These are phyloP conservation scores for Dipteronia dyeriana DNA, from an alignment of 345 rosid genomes.

Conservation along the genomic window DNA sequence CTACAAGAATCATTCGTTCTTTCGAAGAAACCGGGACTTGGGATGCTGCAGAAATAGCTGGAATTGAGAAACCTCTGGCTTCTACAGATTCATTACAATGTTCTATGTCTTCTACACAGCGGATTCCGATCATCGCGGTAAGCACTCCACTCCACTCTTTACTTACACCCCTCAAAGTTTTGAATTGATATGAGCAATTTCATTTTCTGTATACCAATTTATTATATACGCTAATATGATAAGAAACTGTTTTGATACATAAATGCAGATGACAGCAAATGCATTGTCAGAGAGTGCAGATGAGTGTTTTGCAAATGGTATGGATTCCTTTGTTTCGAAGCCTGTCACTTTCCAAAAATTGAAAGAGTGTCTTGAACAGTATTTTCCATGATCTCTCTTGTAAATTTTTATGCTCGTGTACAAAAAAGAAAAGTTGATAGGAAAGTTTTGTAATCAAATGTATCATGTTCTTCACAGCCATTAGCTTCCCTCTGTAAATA, in stretches of 20 bases:
- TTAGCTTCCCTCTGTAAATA: slow-evolving; percentile 32
- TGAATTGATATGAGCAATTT: background rate
- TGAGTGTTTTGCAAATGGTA: slow-evolving; percentile 88
- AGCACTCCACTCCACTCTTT: slow-evolving; percentile 25
- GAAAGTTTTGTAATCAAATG: slow-evolving; percentile 57
- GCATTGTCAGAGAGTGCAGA: slow-evolving; percentile 89
- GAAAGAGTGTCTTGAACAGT: slow-evolving; percentile 68
- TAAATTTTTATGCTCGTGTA: slow-evolving; percentile 44
- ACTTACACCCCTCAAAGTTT: background rate
- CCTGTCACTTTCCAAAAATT: slow-evolving; percentile 85
- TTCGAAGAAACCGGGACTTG: slow-evolving; percentile 82
- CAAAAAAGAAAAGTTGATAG: slow-evolving; percentile 41
- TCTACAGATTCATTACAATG: slow-evolving; percentile 25
- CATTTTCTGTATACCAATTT: background rate
- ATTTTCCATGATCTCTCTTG: slow-evolving; percentile 45
- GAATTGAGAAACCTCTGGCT: slow-evolving; percentile 45
- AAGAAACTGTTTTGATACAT: background rate
- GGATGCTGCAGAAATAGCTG: slow-evolving; percentile 77
- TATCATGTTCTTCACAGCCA: slow-evolving; percentile 29
- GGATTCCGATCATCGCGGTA: slow-evolving; percentile 87
- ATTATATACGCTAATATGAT: background rate
- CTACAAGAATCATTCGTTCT: slow-evolving; percentile 86
- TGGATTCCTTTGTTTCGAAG: slow-evolving; percentile 92
- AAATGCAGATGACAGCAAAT: slow-evolving; percentile 92
- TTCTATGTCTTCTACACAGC: slow-evolving; percentile 23